phyloP scores from a whole-genome alignment of 2,329 filamentous ascomycete genomes.

The Trichoderma harzianum region DNA sequence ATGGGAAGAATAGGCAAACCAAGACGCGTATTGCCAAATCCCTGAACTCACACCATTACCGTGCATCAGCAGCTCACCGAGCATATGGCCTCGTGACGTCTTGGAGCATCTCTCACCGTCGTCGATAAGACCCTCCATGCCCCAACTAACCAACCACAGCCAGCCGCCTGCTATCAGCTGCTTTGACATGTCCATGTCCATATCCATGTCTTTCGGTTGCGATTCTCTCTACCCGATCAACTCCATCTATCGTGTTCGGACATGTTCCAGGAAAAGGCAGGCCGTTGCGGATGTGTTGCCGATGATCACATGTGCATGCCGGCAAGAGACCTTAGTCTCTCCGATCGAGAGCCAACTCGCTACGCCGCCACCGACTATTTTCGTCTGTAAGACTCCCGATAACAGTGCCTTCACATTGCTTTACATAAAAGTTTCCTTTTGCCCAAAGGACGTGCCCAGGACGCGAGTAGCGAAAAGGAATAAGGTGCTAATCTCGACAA shows the following conservation, averaged over 20 bases:
- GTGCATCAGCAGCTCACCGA: constrained; percentile 11
- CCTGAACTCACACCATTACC: background rate
- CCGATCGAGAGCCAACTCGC: background rate
- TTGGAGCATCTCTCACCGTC: constrained; percentile 3
- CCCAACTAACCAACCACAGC: background rate
- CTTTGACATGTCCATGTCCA: background rate
- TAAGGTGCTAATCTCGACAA: background rate
- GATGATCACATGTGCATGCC: constrained; percentile 9
- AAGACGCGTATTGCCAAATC: background rate
- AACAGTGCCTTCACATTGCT: background rate
- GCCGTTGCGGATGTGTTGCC: background rate
- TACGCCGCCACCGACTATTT: background rate
- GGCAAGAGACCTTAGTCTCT: background rate
- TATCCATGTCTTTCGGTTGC: background rate
- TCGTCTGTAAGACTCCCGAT: background rate
- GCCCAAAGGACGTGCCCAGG: background rate
- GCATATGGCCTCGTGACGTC: constrained; percentile 2
- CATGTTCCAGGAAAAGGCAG: constrained; percentile 7
- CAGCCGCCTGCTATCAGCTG: background rate
- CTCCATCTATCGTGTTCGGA: background rate
- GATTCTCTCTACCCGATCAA: background rate
- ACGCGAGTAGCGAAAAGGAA: background rate
- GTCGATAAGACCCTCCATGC: constrained; percentile 7
- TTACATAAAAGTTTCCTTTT: background rate
- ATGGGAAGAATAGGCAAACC: background rate